Base-by-base conservation (phyloP, 2,329 filamentous ascomycete genomes). In the Fusarium udum region DNA sequence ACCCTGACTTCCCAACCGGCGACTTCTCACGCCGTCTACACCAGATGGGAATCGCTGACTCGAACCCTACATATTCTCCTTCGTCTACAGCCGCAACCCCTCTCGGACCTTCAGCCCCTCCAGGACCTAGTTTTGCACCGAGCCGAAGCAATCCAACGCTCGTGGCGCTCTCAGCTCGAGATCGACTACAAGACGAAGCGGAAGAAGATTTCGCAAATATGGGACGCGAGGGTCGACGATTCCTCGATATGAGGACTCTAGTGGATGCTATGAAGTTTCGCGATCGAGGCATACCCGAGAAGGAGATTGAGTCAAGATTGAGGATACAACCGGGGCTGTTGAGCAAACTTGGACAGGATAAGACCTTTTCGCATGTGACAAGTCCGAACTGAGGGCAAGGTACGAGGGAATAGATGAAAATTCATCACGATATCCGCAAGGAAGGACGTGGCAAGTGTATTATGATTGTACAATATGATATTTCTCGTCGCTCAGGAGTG, bases 11-110 rank as follows among this genome's bases (percentile, higher is more conserved):
- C 40, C 70, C 80, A 24, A 80, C 82, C 49, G 77, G 82, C n/a
- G 84, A 81, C 69, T 89, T 88, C 78, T 85, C 87, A 14, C 80
- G 81, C 55, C 87, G 88, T 22, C 83, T 90, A 10, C 83, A 83
- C 32, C 80, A 87, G 69, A 88, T 90, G 84, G 88, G 88, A 76
- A 81, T 89, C 36, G 87, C 84, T 14, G 83, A 87, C 52, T 87
- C 88, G 9, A 87, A 86, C 71, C 87, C 88, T 36, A 88, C 86
- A 9, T 85, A 83, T 52, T 89, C 87, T 11, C 82, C 85, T 31
- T 88, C 87, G 4, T 89, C 87, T 13, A 87, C 81, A 5, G 86
- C 83, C 13, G 71, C 74, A 31, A 36, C 71, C 18, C 62, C 75
- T 60, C 65, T 70, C 61, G 40, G 46, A 24, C 72, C 55, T 70